Conservation (phyloP, 73 alveolate genomes). For the Paramecium biaurelia region DNA sequence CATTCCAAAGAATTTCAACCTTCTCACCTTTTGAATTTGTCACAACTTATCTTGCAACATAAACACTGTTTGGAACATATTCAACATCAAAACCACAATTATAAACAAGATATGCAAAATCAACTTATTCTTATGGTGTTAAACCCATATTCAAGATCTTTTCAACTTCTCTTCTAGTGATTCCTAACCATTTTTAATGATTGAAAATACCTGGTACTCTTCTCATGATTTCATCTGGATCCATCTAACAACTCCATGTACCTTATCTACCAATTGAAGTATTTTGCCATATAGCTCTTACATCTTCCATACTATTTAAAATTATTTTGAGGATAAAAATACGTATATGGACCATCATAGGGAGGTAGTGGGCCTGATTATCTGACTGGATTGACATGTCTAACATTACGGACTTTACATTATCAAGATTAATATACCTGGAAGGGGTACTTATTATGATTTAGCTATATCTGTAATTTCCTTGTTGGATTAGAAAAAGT, state of each 20-base stretch:
- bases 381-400: constrained; percentile 92
- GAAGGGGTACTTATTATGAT: constrained; percentile 74
- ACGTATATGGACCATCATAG: constrained; percentile 89
- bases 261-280: constrained; percentile 79
- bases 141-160: constrained; percentile 78
- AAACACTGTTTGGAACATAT: constrained; percentile 82
- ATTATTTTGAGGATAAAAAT: background rate
- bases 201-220: constrained; percentile 83
- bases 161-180: constrained; percentile 90
- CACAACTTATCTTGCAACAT: constrained; percentile 86
- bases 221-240: constrained; percentile 91
- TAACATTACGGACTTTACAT: constrained; percentile 78
- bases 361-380: constrained; percentile 93
- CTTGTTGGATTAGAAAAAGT: constrained; percentile 78
- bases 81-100: constrained; percentile 85
- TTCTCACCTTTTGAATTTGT: constrained; percentile 94
- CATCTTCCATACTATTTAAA: constrained; percentile 79
- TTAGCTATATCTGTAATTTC: constrained; percentile 79
- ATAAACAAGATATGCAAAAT: constrained; percentile 79
- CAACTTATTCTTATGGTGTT: constrained; percentile 90
- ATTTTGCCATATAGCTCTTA: constrained; percentile 70
- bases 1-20: constrained; percentile 91
- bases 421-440: background rate
- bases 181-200: constrained; percentile 34
- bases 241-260: constrained; percentile 73